Conservation (phyloP, 208 protist genomes). For the Trypanosoma congolense region DNA sequence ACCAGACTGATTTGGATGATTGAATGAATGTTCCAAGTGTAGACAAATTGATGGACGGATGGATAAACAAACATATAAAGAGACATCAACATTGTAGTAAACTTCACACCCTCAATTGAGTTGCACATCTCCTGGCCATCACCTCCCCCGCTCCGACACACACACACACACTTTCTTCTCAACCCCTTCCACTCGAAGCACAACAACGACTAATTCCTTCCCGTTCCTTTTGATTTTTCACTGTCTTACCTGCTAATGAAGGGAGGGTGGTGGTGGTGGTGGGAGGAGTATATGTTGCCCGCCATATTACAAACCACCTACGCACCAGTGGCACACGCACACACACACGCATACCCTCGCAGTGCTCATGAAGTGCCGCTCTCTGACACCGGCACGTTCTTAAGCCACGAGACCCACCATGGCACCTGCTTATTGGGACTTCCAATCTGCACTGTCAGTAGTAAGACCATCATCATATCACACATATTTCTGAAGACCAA, state of each 20-base stretch:
- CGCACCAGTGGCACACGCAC: background rate
- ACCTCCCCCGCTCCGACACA: no score
- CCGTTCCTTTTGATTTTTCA: background rate
- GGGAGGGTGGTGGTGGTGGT: background rate
- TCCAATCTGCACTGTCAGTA: conserved; percentile 10
- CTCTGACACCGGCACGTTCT: background rate
- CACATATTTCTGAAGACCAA: conserved; percentile 11
- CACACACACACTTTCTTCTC: no score
- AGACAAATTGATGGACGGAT: no score
- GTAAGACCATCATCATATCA: conserved; percentile 6
- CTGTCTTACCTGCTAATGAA: background rate
- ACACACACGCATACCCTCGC: background rate
- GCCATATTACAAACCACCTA: no score
- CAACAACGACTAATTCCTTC: background rate
- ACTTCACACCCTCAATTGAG: no score
- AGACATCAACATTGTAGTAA: no score
- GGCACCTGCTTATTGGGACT: conserved; percentile 9
- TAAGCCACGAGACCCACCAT: conserved; percentile 5
- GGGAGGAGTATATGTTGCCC: no score
- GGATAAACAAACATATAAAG: no score
- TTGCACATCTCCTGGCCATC: no score
- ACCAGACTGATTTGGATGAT: no score
- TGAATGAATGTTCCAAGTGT: no score
- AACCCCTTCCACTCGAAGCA: no score
- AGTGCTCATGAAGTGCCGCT: background rate